Percentiles rank a stretch among this genome's conserved stretches.
Evolutionary conservation across 1,139 yeast genomes (phyloP).

Genomic region (Yamadazyma atlantica): DNA sequence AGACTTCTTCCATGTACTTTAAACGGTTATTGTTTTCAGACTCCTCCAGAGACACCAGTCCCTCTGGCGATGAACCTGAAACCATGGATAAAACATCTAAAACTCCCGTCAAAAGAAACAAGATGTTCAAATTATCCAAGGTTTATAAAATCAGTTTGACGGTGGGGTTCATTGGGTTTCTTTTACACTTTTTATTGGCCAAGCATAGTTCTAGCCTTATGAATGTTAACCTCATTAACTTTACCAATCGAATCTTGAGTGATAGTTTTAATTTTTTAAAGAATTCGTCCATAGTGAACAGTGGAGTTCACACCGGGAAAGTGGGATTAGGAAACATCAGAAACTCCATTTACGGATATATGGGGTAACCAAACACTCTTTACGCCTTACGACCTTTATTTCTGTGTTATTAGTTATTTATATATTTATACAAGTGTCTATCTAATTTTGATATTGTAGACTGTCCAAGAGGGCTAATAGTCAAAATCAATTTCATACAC

Average conservation of each 20-base stretch:
- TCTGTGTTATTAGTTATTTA: slow-evolving; percentile 4
- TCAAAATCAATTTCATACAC: slow-evolving; percentile 68
- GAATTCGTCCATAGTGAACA: slow-evolving; percentile 18
- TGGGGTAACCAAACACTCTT: background rate
- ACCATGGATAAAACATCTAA: background rate
- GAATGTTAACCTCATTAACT: slow-evolving; percentile 11
- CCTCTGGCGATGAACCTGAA: background rate
- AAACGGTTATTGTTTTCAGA: slow-evolving; percentile 28
- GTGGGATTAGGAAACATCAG: slow-evolving; percentile 36
- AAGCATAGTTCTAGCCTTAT: slow-evolving; percentile 13
- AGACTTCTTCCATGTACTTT: slow-evolving; percentile 33
- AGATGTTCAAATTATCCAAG: slow-evolving; percentile 13
- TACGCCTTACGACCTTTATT: background rate
- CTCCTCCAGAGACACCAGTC: background rate
- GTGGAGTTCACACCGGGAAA: slow-evolving; percentile 24
- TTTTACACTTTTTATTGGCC: slow-evolving; percentile 36
- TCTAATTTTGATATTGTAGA: background rate
- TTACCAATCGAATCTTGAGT: slow-evolving; percentile 5
- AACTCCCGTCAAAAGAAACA: slow-evolving; percentile 9
- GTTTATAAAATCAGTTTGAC: slow-evolving; percentile 38
- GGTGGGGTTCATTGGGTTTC: slow-evolving; percentile 42
- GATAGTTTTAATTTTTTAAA: slow-evolving; percentile 13
- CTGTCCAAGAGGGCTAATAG: background rate
- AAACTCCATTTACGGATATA: slow-evolving; percentile 22
- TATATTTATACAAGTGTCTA: background rate